Base-by-base conservation (phyloP, 1,139 yeast species). In the Citeromyces hawaiiensis region DNA sequence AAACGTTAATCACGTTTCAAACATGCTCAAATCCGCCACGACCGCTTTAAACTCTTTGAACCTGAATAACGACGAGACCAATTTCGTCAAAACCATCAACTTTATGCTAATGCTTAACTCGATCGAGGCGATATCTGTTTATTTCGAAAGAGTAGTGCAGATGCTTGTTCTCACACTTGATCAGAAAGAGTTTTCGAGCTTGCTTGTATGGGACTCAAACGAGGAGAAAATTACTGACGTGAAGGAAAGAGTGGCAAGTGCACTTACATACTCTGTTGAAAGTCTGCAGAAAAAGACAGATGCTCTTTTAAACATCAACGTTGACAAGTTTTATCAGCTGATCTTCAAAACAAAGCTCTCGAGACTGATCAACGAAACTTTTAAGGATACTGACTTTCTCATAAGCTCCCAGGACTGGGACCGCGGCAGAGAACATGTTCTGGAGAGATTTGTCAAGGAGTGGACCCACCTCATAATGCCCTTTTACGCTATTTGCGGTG, bases 391-490 rank as follows among this genome's bases (percentile, higher is more conserved):
- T 0, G 69, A 65, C 40, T 82, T 69, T 44, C 48, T 68, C 51
- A 36, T 55, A 55, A 36, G 59, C 57, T 9, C 49, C 39, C 36
- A 55, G 40, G 39, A 44, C 33, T 31, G 49, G 38, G 48, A 42
- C 9, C 60, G 59, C 38, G 63, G 59, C 16, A 62, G 61, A 34
- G 55, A 63, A 39, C 45, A 56, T 0, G 59, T 57, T 2, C 11
- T 23, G 27, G 42, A 62, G 7, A 64, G 60, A 36, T 83, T 86
- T 49, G 63, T 73, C 17, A 60, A 57, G 14, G 72, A 72, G 21
- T 87, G 96, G 95, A 70, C 69, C 38, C 52, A 64, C 1, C 51
- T 83, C 38, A 68, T 83, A 43, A 58, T 64, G 6, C 94, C 95
- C 2, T 85, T 79, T 52, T 64, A 68, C 40, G 76, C 72, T 42